These are phyloP conservation scores for Leishmania amazonensis DNA, from an alignment of 208 protist genomes.

Conservation along the genomic window DNA sequence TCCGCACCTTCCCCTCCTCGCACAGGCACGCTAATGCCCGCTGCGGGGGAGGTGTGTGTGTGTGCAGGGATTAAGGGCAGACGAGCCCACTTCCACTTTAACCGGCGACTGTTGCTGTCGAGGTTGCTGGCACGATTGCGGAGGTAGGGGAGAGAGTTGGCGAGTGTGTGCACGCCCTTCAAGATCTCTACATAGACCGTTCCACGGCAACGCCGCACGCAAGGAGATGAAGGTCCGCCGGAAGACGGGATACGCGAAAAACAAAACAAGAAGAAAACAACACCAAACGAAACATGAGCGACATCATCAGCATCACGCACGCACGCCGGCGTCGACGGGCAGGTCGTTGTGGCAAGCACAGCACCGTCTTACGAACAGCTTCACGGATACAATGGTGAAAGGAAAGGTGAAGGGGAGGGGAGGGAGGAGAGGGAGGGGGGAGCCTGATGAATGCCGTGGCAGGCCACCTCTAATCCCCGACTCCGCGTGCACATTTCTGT, in stretches of 20 bases:
- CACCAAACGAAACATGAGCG: background rate
- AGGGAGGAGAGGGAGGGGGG: background rate
- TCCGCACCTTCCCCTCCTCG: background rate
- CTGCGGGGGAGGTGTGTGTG: background rate
- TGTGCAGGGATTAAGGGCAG: background rate
- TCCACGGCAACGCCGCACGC: background rate
- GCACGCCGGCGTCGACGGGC: background rate
- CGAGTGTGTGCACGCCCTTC: background rate
- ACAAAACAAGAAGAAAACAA: background rate
- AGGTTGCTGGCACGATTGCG: background rate
- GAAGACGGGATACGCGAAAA: background rate
- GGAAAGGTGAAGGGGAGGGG: background rate
- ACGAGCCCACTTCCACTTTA: background rate
- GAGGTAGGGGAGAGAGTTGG: background rate
- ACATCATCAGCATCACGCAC: background rate
- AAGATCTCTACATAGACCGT: background rate
- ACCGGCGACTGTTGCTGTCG: background rate
- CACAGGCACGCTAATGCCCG: background rate
- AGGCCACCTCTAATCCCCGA: background rate
- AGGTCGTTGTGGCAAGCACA: background rate
- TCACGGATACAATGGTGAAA: background rate
- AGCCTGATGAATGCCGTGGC: background rate
- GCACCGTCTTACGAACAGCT: background rate
- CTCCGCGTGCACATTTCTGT: too few species aligned
- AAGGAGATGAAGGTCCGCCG: background rate